Base-by-base conservation (phyloP, 331 rosid genomes). In the Pyrus hybrid region DNA sequence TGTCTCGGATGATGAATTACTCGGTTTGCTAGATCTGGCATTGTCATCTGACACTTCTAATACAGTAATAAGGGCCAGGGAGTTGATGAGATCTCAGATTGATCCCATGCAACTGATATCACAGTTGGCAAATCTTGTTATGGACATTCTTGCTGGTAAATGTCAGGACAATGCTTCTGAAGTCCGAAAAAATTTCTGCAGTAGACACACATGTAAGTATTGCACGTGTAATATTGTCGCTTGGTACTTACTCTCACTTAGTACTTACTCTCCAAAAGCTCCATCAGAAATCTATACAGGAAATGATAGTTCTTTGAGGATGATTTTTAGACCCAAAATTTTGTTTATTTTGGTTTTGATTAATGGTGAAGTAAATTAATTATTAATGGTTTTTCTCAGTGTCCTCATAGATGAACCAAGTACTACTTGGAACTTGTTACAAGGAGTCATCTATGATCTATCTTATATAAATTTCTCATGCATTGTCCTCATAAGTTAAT, bases 81-180 rank as follows among this genome's bases (percentile, higher is more conserved):
- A 93, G 75, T 76, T 93, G 78, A 87, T 93, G 92, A 88, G 92
- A 70, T 88, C 98, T 28, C 84, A 89, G 82, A 82, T 91, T 72
- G 93, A 91, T 81, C 98, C 98, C 21, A 75, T 91, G 81, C 98
- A 91, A 70, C 96, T 93, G 63, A 84, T 85, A 70, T 87, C 98
- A 13, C 98, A 89, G 85, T 75, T 93, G 51, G 98, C 98, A 41
- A 88, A 93, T 86, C 89, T 93, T 79, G 90, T 93, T 56, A 91
- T 93, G 98, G 98, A 93, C 81, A 86, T 93, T 81, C 96, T 93
- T 75, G 92, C 91, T 8, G 98, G 93, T 74, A 88, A 88, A 65
- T 79, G 81, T 69, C 81, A 82, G 74, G 91, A 81, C 68, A 83
- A 81, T 68, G 76, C 79, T 70, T 89, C 92, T 37, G 93, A 88